Evolutionary conservation across 2,329 filamentous ascomycete species (phyloP).

Genomic region (Monosporascus sp.): DNA sequence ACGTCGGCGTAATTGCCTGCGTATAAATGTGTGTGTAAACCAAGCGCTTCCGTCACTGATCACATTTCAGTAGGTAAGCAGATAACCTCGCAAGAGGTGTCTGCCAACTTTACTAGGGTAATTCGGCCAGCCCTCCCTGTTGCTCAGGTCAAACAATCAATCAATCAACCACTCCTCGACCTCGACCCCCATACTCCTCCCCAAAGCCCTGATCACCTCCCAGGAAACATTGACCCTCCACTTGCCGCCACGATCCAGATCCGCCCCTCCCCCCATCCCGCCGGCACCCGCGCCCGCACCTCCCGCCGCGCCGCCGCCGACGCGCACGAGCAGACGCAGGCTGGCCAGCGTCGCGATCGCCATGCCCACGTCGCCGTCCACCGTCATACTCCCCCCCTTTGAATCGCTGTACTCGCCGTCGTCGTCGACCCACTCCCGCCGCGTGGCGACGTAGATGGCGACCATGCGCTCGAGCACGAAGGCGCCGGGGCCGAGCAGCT

Average conservation of each 20-base stretch:
- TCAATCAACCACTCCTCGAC: slow-evolving; percentile 72
- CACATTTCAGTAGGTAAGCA: too few relatives aligned
- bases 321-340: slow-evolving; percentile 62
- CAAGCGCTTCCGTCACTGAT: too few relatives aligned
- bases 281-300: slow-evolving; percentile 66
- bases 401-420: slow-evolving; percentile 19
- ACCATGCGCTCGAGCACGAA: slow-evolving; percentile 76
- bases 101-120: too few relatives aligned
- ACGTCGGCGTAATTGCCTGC: too few relatives aligned
- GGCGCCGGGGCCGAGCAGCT: slow-evolving; percentile 69
- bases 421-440: slow-evolving; percentile 46
- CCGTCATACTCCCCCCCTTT: slow-evolving; percentile 12
- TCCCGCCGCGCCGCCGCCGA: slow-evolving; percentile 57
- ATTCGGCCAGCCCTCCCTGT: too few relatives aligned
- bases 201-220: slow-evolving; percentile 68
- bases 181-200: slow-evolving; percentile 70
- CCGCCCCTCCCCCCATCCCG: slow-evolving; percentile 66
- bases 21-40: too few relatives aligned
- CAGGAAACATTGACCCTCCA: slow-evolving; percentile 77
- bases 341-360: slow-evolving; percentile 69
- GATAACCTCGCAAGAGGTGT: too few relatives aligned
- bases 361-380: slow-evolving; percentile 54
- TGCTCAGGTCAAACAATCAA: slow-evolving; percentile 26
- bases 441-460: slow-evolving; percentile 67
- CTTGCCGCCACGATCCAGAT: slow-evolving; percentile 66